Evolutionary conservation across 345 rosid species (phyloP).

Genomic region (Citrus unshiu): DNA sequence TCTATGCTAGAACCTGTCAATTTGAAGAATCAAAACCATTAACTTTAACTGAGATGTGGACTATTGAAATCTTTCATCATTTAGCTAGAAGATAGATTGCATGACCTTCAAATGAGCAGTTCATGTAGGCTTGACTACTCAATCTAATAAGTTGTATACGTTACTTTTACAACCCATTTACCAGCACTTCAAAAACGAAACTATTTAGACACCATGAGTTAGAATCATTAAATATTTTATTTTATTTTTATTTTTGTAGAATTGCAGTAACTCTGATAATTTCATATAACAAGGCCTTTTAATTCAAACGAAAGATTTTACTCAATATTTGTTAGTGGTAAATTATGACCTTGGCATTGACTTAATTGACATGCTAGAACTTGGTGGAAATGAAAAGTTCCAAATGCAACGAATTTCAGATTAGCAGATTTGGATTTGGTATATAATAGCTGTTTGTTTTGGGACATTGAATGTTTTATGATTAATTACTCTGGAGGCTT

Average conservation of each 20-base stretch:
- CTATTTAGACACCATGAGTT: not conserved
- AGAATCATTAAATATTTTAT: not conserved
- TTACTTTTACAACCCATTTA: not conserved
- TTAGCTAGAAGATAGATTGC: not conserved
- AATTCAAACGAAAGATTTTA: not conserved
- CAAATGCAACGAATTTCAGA: not conserved
- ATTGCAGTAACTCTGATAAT: not conserved
- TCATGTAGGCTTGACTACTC: not conserved
- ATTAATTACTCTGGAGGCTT: not conserved
- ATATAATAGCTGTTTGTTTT: not conserved
- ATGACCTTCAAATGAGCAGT: not conserved
- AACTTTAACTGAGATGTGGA: not conserved
- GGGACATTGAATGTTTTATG: not conserved
- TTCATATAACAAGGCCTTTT: not conserved
- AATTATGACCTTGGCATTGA: not conserved
- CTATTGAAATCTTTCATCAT: not conserved
- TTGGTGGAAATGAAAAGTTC: not conserved
- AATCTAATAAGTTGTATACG: not conserved
- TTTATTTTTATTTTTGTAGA: not conserved
- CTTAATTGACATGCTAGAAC: not conserved
- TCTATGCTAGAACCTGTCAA: not conserved
- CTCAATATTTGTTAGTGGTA: not conserved
- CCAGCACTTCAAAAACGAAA: not conserved
- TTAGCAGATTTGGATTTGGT: not conserved
- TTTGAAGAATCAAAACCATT: not conserved